A percentile compares a stretch with the other conserved stretches of the same genome.
phyloP scores from a whole-genome alignment of 768 basidiomycete species.

The Tricholoma sp. region DNA sequence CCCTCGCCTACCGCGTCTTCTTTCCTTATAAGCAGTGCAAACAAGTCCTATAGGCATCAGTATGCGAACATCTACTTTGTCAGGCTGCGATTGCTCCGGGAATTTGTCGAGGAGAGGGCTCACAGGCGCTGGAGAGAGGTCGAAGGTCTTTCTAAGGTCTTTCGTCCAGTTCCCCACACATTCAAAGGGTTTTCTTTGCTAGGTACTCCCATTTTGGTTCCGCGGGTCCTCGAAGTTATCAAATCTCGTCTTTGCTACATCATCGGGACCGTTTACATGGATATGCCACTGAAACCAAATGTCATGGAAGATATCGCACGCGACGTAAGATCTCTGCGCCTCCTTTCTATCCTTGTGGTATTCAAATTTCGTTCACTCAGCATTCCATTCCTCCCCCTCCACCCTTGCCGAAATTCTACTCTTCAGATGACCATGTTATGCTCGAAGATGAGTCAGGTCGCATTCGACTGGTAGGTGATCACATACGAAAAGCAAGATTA shows the following conservation, averaged over 20 bases:
- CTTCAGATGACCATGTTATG: constrained; percentile 74
- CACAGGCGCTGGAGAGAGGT: constrained; percentile 34
- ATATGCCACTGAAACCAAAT: constrained; percentile 98
- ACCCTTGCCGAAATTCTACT: constrained; percentile 67
- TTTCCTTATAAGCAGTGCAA: constrained; percentile 35
- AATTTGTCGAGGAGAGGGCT: constrained; percentile 37
- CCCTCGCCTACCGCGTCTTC: constrained; percentile 34
- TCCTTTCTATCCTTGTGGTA: not conserved
- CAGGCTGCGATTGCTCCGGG: constrained; percentile 37
- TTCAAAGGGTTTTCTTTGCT: not conserved
- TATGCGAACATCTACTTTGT: constrained; percentile 56
- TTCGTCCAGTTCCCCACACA: not conserved
- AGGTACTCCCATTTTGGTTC: constrained; percentile 70
- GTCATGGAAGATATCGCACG: constrained; percentile 93
- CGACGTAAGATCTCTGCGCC: constrained; percentile 56
- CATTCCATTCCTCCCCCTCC: constrained; percentile 87
- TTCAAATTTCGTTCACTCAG: constrained; percentile 34
- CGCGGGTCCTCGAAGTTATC: constrained; percentile 80
- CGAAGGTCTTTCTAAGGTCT: constrained; percentile 27
- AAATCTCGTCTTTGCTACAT: constrained; percentile 86
- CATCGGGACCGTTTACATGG: constrained; percentile 95
- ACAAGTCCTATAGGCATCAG: constrained; percentile 50
- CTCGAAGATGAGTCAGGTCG: constrained; percentile 96
- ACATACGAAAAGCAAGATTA: constrained; percentile 51
- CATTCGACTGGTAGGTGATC: constrained; percentile 78